These are phyloP conservation scores for Macaranga tanarius DNA, from an alignment of 441 rosid species.

Conservation along the genomic window DNA sequence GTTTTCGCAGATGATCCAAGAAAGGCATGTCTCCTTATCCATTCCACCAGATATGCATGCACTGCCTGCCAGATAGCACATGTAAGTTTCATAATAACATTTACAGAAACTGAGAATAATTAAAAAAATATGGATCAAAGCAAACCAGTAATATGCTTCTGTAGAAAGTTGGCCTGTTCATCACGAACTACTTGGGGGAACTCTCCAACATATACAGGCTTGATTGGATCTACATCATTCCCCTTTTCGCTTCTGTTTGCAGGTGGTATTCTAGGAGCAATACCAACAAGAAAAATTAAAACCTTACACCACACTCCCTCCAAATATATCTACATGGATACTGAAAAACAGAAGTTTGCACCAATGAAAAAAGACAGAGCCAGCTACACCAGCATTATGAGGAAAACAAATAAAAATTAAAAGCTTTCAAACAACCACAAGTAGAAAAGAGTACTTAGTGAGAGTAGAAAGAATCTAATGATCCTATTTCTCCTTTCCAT, in stretches of 20 bases:
- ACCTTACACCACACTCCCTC: neutral
- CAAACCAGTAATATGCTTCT: slow-evolving; percentile 60
- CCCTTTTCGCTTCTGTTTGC: slow-evolving; percentile 46
- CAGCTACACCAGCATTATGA: neutral
- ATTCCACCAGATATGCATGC: slow-evolving; percentile 68
- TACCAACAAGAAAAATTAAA: slow-evolving; percentile 18
- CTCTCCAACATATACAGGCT: slow-evolving; percentile 90
- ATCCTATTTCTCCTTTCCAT: neutral
- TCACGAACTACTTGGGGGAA: slow-evolving; percentile 81
- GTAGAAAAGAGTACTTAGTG: neutral
- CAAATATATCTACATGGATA: neutral
- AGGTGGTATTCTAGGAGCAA: slow-evolving; percentile 51
- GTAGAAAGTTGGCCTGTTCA: slow-evolving; percentile 56
- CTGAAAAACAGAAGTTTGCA: slow-evolving; percentile 1
- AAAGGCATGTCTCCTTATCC: slow-evolving; percentile 68
- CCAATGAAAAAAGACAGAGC: neutral
- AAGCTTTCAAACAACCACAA: neutral
- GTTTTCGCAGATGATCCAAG: slow-evolving; percentile 72
- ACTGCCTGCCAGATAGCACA: slow-evolving; percentile 46
- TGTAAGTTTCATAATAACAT: neutral
- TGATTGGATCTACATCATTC: slow-evolving; percentile 53
- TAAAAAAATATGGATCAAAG: neutral
- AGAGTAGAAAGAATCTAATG: neutral
- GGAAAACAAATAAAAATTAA: neutral
- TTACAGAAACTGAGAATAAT: slow-evolving; percentile 13